Base-by-base conservation (phyloP, 2,329 filamentous ascomycete species). In the Aspergillus persii region DNA sequence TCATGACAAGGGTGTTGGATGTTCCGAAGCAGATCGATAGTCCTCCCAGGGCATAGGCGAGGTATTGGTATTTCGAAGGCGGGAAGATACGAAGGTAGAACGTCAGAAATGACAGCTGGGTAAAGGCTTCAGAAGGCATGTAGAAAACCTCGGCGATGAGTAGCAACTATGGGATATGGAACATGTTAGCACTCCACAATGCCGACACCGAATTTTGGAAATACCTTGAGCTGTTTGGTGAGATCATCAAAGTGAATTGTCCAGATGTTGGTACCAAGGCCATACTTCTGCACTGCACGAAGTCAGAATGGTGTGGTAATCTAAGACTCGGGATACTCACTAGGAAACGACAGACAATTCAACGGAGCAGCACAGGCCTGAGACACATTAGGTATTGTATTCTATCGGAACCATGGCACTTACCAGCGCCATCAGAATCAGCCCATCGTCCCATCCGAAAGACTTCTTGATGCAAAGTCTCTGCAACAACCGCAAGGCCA, bases 21-120 rank as follows among this genome's bases (percentile, higher is more conserved):
- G 68, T 72, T 0, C 84, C 84, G 2, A 64, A 68, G 67, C 84
- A 86, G 61, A 84, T 80, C 41, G 85, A 81, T 11, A 83, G 65
- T 12, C 74, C 77, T 9, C 77, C 68, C 3, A 83, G 60, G 18
- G 79, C 56, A 41, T 82, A 84, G 2, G 69, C 80, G 81, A n/a
- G 0, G 33, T 54, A 51, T 5, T 49, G 46, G 47, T 54, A 57
- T 15, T 57, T 57, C n/a, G 50, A 49, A n/a, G 54, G 58, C 2
- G 81, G 81, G 61, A 86, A 86, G 57, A 86, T 81, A 54, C 81
- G 79, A 4, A 83, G 71, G 64, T 84, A 86, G 69, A 86, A 84
- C 65, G 82, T 76, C 1, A 86, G 71, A 27, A 86, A 73, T 0
- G 83, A 78, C 4, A 83, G 68, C 62, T 85, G 84, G 15, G 82